phyloP scores from a whole-genome alignment of 169 alveolate genomes.

The Cryptosporidium tyzzeri region DNA sequence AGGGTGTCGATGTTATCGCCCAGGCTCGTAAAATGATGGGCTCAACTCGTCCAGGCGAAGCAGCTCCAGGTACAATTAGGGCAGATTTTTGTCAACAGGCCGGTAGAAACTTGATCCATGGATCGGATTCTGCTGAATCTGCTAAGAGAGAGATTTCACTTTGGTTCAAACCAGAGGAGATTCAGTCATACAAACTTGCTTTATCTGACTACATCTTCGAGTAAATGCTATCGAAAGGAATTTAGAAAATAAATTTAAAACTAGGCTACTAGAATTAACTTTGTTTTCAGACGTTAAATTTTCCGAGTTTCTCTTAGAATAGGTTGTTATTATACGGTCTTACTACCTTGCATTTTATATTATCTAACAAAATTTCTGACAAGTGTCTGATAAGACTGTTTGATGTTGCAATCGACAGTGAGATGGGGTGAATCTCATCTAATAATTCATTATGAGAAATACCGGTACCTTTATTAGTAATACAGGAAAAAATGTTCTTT shows the following conservation, averaged over 20 bases:
- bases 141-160: conserved; percentile 94
- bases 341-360: neutral
- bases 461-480: conserved; percentile 47
- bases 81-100: conserved; percentile 95
- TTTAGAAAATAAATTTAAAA: conserved; percentile 15
- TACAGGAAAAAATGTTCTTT: conserved; percentile 27
- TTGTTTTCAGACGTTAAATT: neutral
- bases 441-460: conserved; percentile 20
- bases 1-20: conserved; percentile 95
- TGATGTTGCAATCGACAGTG: conserved; percentile 47
- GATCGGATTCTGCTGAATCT: conserved; percentile 93
- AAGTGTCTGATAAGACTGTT: conserved; percentile 6
- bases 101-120: conserved; percentile 95
- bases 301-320: neutral
- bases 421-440: conserved; percentile 21
- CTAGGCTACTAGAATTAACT: conserved; percentile 25
- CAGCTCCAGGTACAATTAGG: conserved; percentile 94
- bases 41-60: conserved; percentile 92
- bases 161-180: conserved; percentile 95
- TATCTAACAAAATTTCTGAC: neutral
- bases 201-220: conserved; percentile 62
- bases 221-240: neutral
- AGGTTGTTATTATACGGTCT: conserved; percentile 46
- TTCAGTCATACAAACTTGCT: conserved; percentile 84
- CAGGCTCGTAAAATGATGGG: conserved; percentile 95